Evolutionary conservation across 345 rosid genomes (phyloP).

Genomic region (Durio zibethinus): DNA sequence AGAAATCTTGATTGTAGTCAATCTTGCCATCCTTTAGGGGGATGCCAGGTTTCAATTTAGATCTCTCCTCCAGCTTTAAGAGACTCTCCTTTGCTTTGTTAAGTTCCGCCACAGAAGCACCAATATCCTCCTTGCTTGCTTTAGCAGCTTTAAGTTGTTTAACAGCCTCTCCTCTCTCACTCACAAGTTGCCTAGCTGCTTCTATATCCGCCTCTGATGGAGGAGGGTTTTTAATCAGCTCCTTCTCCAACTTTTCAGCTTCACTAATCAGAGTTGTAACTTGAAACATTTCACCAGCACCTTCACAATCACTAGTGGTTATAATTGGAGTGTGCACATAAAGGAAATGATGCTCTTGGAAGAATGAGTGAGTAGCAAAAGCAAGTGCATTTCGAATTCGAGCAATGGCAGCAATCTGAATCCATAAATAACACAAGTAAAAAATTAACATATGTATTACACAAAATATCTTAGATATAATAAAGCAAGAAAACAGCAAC

Average conservation of each 20-base stretch:
- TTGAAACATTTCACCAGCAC: slow-evolving; percentile 99
- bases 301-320: slow-evolving; percentile 94
- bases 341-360: slow-evolving; percentile 66
- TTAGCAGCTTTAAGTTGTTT: slow-evolving; percentile 55
- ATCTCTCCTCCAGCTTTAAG: slow-evolving; percentile 58
- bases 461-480: neutral
- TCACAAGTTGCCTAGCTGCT: slow-evolving; percentile 53
- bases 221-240: slow-evolving; percentile 68
- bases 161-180: slow-evolving; percentile 65
- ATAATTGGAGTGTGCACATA: slow-evolving; percentile 85
- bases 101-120: slow-evolving; percentile 51
- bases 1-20: slow-evolving; percentile 74
- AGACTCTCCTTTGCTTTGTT: slow-evolving; percentile 53
- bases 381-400: slow-evolving; percentile 88
- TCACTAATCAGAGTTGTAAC: slow-evolving; percentile 74
- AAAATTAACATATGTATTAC: neutral
- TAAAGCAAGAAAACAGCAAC: neutral
- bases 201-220: slow-evolving; percentile 76
- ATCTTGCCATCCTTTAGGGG: slow-evolving; percentile 72
- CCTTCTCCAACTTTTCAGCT: slow-evolving; percentile 66
- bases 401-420: slow-evolving; percentile 77
- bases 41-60: slow-evolving; percentile 70
- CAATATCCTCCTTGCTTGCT: slow-evolving; percentile 56
- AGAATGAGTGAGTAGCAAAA: slow-evolving; percentile 81
- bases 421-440: neutral